Conservation (phyloP, 73 alveolate genomes). For the Urostyla sp. region DNA sequence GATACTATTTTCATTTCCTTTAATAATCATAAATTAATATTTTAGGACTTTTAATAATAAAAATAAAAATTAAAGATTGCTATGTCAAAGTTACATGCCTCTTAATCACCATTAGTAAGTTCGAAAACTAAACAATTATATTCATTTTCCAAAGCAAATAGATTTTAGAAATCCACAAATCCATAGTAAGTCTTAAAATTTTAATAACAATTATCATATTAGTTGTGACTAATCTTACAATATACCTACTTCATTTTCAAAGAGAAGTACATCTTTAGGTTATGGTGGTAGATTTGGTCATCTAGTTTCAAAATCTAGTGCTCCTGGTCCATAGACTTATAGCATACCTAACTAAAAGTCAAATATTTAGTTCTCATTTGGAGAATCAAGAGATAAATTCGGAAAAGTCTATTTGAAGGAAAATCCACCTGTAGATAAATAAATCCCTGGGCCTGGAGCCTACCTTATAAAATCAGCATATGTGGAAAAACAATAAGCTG, state of each 20-base stretch:
- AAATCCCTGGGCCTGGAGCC: slow-evolving; percentile 80
- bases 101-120: slow-evolving; percentile 58
- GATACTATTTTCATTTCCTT: too few species aligned
- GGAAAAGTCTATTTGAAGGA: slow-evolving; percentile 42
- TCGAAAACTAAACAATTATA: slow-evolving; percentile 61
- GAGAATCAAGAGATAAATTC: slow-evolving; percentile 66
- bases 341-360: slow-evolving; percentile 29
- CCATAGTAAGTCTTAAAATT: slow-evolving; percentile 17
- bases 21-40: too few species aligned
- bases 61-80: too few species aligned
- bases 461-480: slow-evolving; percentile 45
- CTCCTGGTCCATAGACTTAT: slow-evolving; percentile 52
- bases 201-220: not conserved
- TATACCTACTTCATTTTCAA: slow-evolving; percentile 53
- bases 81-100: too few species aligned
- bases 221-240: slow-evolving; percentile 61
- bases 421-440: slow-evolving; percentile 68
- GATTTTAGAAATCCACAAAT: slow-evolving; percentile 42
- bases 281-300: slow-evolving; percentile 63
- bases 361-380: slow-evolving; percentile 55
- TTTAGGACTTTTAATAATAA: too few species aligned
- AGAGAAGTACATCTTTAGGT: slow-evolving; percentile 67
- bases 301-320: slow-evolving; percentile 23
- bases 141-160: slow-evolving; percentile 58
- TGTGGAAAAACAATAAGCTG: slow-evolving; percentile 30